Base-by-base conservation (phyloP, 345 rosid species). In the Laguncularia racemosa region DNA sequence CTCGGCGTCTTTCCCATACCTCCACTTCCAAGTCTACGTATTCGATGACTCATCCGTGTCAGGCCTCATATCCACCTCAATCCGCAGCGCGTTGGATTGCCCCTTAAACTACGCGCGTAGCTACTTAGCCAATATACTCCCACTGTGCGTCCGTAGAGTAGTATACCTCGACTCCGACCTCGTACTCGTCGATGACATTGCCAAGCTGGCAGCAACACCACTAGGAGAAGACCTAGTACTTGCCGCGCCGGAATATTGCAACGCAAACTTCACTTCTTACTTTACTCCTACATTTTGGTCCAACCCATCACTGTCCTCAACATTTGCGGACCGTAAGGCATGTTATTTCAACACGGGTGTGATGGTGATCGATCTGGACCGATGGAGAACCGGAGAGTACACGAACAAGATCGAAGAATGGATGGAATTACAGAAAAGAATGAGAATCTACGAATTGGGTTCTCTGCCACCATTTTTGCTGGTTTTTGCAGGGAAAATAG, bases 261-360 rank as follows among this genome's bases (percentile, higher is more conserved):
- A 65, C 58, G 82, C 82, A n/a, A 73, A 77, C 53, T 73, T 77
- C 78, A 73, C 82, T 7, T 48, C 78, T 5, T 77, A 77, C 53
- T 77, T 77, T 67, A 77, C 82, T 3, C 76, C 71, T 3, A 60
- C 78, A 11, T 75, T 78, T 61, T 78, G 83, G 83, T 68, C 80
- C 33, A 74, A 67, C 57, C 80, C 77, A 13, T 62, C 79, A 2
- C 46, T 72, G 8, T 75, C 83, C 3, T 65, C 67, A 14, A 61
- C 75, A 28, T 78, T 78, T 50, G 70, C 71, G 38, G 71, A 69
- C 17, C 48, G 77, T 46, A 67, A 50, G 20, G 65, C 77, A 5
- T 74, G 83, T 40, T 78, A 78, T 70, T 78, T 78, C 56, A 74
- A 78, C 62, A 78, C 83, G 12, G 83, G 83, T 44, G 83, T 78